Percentiles rank a stretch among this genome's conserved stretches.
Conservation (phyloP, 2,329 filamentous ascomycete genomes). For the Colletotrichum sp. region DNA sequence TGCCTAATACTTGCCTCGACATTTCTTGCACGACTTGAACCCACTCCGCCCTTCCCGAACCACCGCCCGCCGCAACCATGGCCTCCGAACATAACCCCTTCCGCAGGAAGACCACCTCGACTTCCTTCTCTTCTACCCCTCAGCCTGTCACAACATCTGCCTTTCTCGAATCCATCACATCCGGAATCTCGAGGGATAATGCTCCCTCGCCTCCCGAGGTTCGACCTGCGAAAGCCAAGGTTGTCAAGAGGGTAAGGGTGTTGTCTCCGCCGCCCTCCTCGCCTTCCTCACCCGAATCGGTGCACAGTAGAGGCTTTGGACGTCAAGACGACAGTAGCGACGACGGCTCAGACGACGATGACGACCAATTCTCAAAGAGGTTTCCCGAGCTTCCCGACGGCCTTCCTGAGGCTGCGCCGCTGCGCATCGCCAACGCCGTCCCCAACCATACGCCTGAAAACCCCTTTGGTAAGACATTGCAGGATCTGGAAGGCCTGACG, state of each 20-base stretch:
- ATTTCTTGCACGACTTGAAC: background rate
- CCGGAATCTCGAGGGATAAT: slow-evolving; percentile 25
- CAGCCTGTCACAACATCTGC: slow-evolving; percentile 27
- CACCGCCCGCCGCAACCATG: slow-evolving; percentile 26
- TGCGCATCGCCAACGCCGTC: slow-evolving; percentile 21
- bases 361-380: slow-evolving; percentile 20
- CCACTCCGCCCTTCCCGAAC: background rate
- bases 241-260: slow-evolving; percentile 71
- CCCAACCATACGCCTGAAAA: slow-evolving; percentile 44
- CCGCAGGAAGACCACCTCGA: slow-evolving; percentile 44
- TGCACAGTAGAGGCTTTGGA: slow-evolving; percentile 25
- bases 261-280: slow-evolving; percentile 68
- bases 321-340: slow-evolving; percentile 27
- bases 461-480: slow-evolving; percentile 61
- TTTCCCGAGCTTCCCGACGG: slow-evolving; percentile 20
- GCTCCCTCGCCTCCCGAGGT: slow-evolving; percentile 23
- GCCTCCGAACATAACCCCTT: slow-evolving; percentile 51
- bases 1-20: slow-evolving; percentile 10
- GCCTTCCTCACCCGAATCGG: slow-evolving; percentile 52
- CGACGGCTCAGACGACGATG: slow-evolving; percentile 33
- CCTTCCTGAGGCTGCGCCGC: slow-evolving; percentile 15
- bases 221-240: slow-evolving; percentile 46
- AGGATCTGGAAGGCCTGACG: slow-evolving; percentile 49
- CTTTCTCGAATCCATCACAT: slow-evolving; percentile 32
- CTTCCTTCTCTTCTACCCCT: slow-evolving; percentile 19